Conservation (phyloP, 805 yeast species). For the Kuraishia borneana region DNA sequence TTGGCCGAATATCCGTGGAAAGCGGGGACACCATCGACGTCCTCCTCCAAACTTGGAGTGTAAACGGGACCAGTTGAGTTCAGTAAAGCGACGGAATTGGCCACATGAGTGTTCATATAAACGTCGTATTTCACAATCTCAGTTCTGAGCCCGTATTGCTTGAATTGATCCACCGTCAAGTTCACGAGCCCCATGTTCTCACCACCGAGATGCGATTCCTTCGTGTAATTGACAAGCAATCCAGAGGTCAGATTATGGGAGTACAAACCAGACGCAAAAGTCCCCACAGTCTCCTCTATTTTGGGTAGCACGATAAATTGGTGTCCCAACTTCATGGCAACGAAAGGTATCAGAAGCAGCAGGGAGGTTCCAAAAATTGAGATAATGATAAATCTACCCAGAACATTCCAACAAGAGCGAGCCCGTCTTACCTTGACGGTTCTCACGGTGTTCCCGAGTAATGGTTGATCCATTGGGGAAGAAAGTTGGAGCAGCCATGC, state of each 20-base stretch:
- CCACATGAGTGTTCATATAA: conserved; percentile 53
- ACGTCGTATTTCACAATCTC: conserved; percentile 47
- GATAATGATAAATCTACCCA: not conserved
- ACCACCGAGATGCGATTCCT: conserved; percentile 50
- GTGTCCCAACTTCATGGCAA: not conserved
- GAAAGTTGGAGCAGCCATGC: too few relatives aligned
- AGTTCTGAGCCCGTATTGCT: conserved; percentile 47
- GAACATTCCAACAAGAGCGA: too few relatives aligned
- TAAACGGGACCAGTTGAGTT: conserved; percentile 19
- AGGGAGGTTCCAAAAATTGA: not conserved
- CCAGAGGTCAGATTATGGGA: not conserved
- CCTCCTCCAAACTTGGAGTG: conserved; percentile 36
- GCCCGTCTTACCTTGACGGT: too few relatives aligned
- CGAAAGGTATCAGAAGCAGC: not conserved
- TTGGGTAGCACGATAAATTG: not conserved
- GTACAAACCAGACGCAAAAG: not conserved
- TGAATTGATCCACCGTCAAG: conserved; percentile 51
- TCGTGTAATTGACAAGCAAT: conserved; percentile 43
- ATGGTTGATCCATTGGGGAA: too few relatives aligned
- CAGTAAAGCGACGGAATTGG: conserved; percentile 36
- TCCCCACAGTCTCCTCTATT: not conserved
- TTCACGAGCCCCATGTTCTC: conserved; percentile 35
- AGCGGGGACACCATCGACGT: conserved; percentile 50
- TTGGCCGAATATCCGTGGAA: conserved; percentile 70
- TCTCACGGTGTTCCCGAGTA: too few relatives aligned